Base-by-base conservation (phyloP, 2,329 filamentous ascomycete genomes). In the Pseudocercospora macadamiae region DNA sequence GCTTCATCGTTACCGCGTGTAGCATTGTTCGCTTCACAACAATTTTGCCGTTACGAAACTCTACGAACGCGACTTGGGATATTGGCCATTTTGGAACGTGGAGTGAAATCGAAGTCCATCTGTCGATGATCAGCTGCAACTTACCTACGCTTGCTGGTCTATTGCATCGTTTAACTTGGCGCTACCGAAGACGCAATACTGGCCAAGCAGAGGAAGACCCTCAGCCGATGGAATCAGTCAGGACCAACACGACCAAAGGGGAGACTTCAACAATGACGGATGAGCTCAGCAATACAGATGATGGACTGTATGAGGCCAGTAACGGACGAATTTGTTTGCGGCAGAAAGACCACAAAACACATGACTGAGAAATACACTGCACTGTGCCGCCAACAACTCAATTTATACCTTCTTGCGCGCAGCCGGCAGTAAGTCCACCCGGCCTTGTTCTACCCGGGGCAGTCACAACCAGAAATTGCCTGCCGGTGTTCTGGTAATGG, bases 1-100 rank as follows among this genome's bases (percentile, higher is more conserved):
- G 62, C 16, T 60, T 64, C 25, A 47, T 56, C 2, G 59, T 57
- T 4, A 62, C 62, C 19, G 62, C 45, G 6, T 57, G 52, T 39
- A 60, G 54, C 45, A 58, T 62, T 26, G 56, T 62, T 14, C 56
- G 62, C 5, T 42, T 60, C n/a, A 55, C 39, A 7, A 34, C 39
- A 23, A 51, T 64, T 19, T n/a, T 57, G 4, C 56, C 57, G 19
- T 30, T 64, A 25, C 34, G 26, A 12, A 60, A 62, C 45, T 48
- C 55, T 12, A 57, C 52, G 4, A 62, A 64, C 39, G 21, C 34
- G 5, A 62, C 59, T 4, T 54, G 53, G 59, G 57, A 64, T 28
- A 57, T 64, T 48, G 59, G 49, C 2, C 52, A 39, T 3, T 61
- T 64, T 25, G 53, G 34, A 9, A 42, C 28, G 1, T 64, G 52